A percentile compares a stretch with the other conserved stretches of the same genome.
These are phyloP conservation scores for Parafenestella ontariensis DNA, from an alignment of 2,329 filamentous ascomycete genomes.

Conservation along the genomic window DNA sequence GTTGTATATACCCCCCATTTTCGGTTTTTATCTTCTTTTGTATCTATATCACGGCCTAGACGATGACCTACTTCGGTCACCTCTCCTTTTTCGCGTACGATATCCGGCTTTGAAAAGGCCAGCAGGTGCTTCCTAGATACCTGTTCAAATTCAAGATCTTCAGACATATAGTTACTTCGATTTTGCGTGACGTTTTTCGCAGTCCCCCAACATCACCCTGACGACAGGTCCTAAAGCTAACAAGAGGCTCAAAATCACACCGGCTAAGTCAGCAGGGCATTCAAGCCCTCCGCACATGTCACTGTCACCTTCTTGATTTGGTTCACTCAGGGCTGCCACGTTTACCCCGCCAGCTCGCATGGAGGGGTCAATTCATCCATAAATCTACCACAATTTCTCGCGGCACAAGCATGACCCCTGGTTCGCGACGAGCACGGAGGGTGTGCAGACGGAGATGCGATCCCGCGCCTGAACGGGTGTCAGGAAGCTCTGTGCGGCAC, in stretches of 20 bases:
- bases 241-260: constrained; percentile 8
- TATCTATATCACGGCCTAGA: constrained; percentile 16
- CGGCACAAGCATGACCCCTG: constrained; percentile 34
- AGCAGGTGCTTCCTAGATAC: background rate
- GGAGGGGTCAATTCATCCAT: constrained; percentile 32
- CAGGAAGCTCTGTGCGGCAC: constrained; percentile 12
- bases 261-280: constrained; percentile 21
- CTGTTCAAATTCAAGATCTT: background rate
- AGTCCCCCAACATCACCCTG: no score
- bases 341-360: constrained; percentile 31
- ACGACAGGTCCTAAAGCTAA: no score
- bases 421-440: constrained; percentile 16
- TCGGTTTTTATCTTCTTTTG: constrained; percentile 9
- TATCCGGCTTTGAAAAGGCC: constrained; percentile 14
- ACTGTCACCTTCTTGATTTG: constrained; percentile 42
- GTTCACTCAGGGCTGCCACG: constrained; percentile 14
- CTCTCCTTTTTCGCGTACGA: constrained; percentile 10
- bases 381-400: constrained; percentile 15
- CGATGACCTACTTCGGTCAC: background rate
- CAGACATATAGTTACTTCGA: background rate
- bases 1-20: constrained; percentile 28
- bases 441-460: constrained; percentile 32
- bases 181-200: no score
- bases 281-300: constrained; percentile 15
- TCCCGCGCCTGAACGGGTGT: constrained; percentile 27